A percentile compares a stretch with the other conserved stretches of the same genome.
Evolutionary conservation across 140 eudicot genomes (phyloP).

Genomic region (Oenanthe javanica): DNA sequence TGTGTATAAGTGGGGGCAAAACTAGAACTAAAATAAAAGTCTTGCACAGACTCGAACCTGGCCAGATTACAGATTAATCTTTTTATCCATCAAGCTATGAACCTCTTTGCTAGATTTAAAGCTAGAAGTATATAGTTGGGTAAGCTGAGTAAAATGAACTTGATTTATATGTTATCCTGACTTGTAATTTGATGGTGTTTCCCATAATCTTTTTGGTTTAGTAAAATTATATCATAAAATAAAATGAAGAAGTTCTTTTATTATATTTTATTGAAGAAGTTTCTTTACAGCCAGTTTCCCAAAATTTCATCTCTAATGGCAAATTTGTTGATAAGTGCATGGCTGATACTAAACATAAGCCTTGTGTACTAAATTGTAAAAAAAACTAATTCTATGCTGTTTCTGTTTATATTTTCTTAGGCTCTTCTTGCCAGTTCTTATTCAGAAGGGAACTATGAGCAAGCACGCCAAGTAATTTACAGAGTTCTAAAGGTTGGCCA

Average conservation of each 20-base stretch:
- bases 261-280: not conserved
- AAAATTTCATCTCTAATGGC: not conserved
- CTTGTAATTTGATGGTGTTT: not conserved
- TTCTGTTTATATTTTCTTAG: constrained; percentile 24
- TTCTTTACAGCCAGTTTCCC: not conserved
- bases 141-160: not conserved
- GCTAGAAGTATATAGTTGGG: not conserved
- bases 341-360: not conserved
- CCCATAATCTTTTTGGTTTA: not conserved
- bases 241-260: no score
- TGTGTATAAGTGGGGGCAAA: not conserved
- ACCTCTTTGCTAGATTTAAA: no score
- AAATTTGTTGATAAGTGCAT: not conserved
- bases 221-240: not conserved
- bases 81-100: not conserved
- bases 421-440: constrained; percentile 80
- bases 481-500: constrained; percentile 68
- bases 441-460: constrained; percentile 61
- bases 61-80: not conserved
- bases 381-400: not conserved
- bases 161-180: not conserved
- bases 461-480: constrained; percentile 71
- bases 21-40: not conserved
- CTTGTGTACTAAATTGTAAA: not conserved
- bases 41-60: not conserved